phyloP scores from a whole-genome alignment of 495 filamentous ascomycete genomes.

The Penicillium psychrofluorescens region DNA sequence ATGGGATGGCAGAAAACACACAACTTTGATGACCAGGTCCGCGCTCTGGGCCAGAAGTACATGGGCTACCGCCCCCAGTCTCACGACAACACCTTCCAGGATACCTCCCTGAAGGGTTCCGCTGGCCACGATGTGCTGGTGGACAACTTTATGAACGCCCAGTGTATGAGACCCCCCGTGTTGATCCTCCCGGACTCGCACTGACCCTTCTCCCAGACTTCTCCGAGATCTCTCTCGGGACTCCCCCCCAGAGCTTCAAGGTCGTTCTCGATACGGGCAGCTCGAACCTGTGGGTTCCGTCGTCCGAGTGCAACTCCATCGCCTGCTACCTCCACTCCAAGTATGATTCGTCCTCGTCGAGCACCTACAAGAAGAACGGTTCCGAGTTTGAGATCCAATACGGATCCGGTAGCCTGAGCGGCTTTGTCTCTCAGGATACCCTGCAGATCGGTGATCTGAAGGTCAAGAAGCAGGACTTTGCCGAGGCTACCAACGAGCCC shows the following conservation, averaged over 20 bases:
- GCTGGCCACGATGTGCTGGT: slow-evolving; percentile 78
- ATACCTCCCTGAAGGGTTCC: slow-evolving; percentile 57
- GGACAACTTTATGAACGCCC: slow-evolving; percentile 97
- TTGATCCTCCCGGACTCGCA: neutral
- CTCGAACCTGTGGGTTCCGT: slow-evolving; percentile 99
- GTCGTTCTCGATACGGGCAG: slow-evolving; percentile 97
- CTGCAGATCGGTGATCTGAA: slow-evolving; percentile 83
- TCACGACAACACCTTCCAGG: slow-evolving; percentile 70
- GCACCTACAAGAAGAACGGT: slow-evolving; percentile 91
- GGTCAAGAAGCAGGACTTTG: slow-evolving; percentile 84
- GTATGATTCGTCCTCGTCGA: slow-evolving; percentile 87
- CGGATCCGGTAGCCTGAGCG: slow-evolving; percentile 89
- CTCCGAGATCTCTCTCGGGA: slow-evolving; percentile 90
- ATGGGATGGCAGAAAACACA: slow-evolving; percentile 10
- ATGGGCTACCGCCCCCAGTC: slow-evolving; percentile 72
- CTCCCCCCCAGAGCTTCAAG: slow-evolving; percentile 92
- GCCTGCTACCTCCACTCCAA: slow-evolving; percentile 97
- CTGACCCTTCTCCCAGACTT: slow-evolving; percentile 59
- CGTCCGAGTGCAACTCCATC: slow-evolving; percentile 82
- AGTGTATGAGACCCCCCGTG: slow-evolving; percentile 50
- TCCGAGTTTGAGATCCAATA: slow-evolving; percentile 89
- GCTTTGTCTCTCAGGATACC: slow-evolving; percentile 84
- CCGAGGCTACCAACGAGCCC: slow-evolving; percentile 90
- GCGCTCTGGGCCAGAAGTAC: slow-evolving; percentile 72
- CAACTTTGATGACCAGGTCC: slow-evolving; percentile 74